Evolutionary conservation across 2,329 filamentous ascomycete species (phyloP).

Genomic region (Pseudonectria buxi): DNA sequence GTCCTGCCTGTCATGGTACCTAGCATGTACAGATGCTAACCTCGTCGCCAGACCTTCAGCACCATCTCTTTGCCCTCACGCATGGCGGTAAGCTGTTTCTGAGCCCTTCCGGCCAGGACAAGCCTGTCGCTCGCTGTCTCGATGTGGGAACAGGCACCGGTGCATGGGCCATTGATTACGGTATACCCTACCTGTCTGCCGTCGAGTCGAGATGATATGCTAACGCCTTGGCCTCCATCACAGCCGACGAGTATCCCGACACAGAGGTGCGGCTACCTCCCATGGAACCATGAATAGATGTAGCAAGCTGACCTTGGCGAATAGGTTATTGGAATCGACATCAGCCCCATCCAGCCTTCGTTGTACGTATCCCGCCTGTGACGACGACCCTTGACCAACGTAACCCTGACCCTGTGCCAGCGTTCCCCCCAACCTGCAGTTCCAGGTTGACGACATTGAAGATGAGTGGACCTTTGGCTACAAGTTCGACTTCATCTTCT

Average conservation of each 20-base stretch:
- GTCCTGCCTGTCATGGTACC: no score
- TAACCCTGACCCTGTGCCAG: constrained; percentile 13
- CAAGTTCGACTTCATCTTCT: constrained; percentile 36
- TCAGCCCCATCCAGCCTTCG: constrained; percentile 35
- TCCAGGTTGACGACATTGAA: constrained; percentile 39
- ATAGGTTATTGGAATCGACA: constrained; percentile 33
- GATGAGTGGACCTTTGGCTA: constrained; percentile 32
- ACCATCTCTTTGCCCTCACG: constrained; percentile 28
- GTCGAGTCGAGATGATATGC: not conserved
- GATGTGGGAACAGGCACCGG: constrained; percentile 46
- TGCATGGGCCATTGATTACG: constrained; percentile 40
- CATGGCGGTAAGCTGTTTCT: constrained; percentile 24
- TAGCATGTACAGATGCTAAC: no score
- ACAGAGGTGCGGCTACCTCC: constrained; percentile 14
- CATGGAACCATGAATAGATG: fast-evolving
- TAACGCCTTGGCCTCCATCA: constrained; percentile 1
- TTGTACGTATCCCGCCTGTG: constrained; percentile 19
- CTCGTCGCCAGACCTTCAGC: constrained; percentile 25
- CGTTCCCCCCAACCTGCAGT: constrained; percentile 43
- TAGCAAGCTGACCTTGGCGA: not conserved
- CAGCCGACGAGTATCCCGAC: constrained; percentile 25
- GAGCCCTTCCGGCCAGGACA: constrained; percentile 18
- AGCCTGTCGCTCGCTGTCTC: constrained; percentile 25
- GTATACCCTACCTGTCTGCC: constrained; percentile 5
- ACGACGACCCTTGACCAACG: no score